Base-by-base conservation (phyloP, 106 monocot species). In the Allium cepa region DNA sequence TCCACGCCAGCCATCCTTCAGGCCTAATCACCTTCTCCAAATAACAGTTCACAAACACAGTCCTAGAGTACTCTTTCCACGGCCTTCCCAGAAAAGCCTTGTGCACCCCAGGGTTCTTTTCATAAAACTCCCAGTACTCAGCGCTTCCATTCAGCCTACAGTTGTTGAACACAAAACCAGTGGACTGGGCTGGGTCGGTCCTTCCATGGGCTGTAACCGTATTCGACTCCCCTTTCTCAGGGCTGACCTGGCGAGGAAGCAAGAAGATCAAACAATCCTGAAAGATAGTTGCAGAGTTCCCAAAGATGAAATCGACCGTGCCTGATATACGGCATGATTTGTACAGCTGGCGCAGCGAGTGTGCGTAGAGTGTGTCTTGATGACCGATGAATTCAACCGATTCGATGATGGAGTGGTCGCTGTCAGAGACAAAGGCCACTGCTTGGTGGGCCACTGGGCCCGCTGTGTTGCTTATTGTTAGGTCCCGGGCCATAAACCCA, bases 251-350 rank as follows among this genome's bases (percentile, higher is more conserved):
- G 9, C 72, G 82, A 51, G 82, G 79, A 47, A 79, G 66, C 50
- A 79, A 15, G 70, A 82, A n/a, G 52, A 86, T 75, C 28, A 60
- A 55, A 69, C 68, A 83, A 74, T 79, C 63, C 17, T 75, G 28
- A 77, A 90, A 87, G 17, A 90, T 66, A 13, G 86, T 17, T 4
- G 90, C 90, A 16, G 90, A 79, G 71, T 90, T 87, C 62, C 90
- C 90, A 75, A 90, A 90, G 69, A 90, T 79, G 86, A 90, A 90
- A 62, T 90, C 90, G 61, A 90, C 90, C n/a, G 90, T 90, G 71
- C 90, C 90, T 14, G 75, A 65, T 57, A 90, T 77, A 59, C 76
- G 66, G 69, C 90, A 90, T 45, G 73, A 74, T 6, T 63, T 78
- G 80, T 87, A 90, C 72, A 71, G 81, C 76, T 90, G 90, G 62